phyloP scores from a whole-genome alignment of 495 filamentous ascomycete species.

The Penicillium canariense region DNA sequence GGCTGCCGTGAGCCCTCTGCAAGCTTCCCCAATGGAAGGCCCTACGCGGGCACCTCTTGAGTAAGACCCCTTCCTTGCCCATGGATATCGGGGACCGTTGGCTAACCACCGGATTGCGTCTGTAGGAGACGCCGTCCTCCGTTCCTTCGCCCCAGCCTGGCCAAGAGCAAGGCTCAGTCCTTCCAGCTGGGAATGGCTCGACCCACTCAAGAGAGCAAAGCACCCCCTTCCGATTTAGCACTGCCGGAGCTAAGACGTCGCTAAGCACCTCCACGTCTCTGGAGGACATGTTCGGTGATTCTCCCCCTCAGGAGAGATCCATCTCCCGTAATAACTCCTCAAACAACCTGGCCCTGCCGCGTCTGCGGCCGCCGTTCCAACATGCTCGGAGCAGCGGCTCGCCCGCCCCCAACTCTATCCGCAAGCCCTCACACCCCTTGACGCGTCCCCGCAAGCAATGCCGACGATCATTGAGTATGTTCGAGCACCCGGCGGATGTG shows the following conservation, averaged over 20 bases:
- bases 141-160: slow-evolving; percentile 42
- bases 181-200: slow-evolving; percentile 38
- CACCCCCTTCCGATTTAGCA: slow-evolving; percentile 77
- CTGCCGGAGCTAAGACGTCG: slow-evolving; percentile 52
- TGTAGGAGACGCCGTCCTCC: slow-evolving; percentile 39
- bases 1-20: slow-evolving; percentile 39
- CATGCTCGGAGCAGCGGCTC: slow-evolving; percentile 64
- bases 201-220: slow-evolving; percentile 54
- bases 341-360: slow-evolving; percentile 41
- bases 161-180: slow-evolving; percentile 43
- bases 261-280: slow-evolving; percentile 61
- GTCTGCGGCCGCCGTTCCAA: slow-evolving; percentile 60
- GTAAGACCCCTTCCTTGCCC: slow-evolving; percentile 25
- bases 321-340: slow-evolving; percentile 33
- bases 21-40: slow-evolving; percentile 55
- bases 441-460: slow-evolving; percentile 83
- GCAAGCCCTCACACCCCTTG: slow-evolving; percentile 68
- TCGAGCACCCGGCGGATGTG: slow-evolving; percentile 84
- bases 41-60: slow-evolving; percentile 33
- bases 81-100: no score
- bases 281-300: slow-evolving; percentile 75
- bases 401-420: slow-evolving; percentile 64
- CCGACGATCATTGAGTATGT: slow-evolving; percentile 94
- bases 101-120: not conserved
- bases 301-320: slow-evolving; percentile 66